Evolutionary conservation across 345 rosid genomes (phyloP).

Genomic region (Erucastrum elatum): DNA sequence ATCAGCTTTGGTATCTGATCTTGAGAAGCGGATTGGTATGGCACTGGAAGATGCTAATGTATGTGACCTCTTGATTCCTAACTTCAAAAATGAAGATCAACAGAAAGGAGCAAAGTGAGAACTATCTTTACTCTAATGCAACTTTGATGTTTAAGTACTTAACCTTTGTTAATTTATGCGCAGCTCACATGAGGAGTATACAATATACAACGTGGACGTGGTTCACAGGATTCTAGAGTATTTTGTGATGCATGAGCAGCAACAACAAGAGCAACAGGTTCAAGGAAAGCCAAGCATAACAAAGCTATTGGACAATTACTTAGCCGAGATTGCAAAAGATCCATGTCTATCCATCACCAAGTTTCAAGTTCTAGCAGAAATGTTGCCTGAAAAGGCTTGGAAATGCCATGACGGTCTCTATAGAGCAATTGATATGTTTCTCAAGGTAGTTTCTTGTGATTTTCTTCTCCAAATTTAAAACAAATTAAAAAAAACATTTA

Average conservation of each 20-base stretch:
- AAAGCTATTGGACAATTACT: slow-evolving; percentile 74
- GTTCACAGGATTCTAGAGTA: slow-evolving; percentile 76
- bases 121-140: not conserved
- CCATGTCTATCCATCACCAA: slow-evolving; percentile 69
- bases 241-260: slow-evolving; percentile 77
- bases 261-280: slow-evolving; percentile 52
- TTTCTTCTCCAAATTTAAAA: not conserved
- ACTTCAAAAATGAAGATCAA: slow-evolving; percentile 56
- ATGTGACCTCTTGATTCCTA: slow-evolving; percentile 77
- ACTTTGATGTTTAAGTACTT: not conserved
- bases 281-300: slow-evolving; percentile 58
- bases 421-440: slow-evolving; percentile 88
- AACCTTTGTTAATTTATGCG: not conserved
- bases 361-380: slow-evolving; percentile 81
- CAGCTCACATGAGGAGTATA: slow-evolving; percentile 56
- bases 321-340: slow-evolving; percentile 77
- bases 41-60: slow-evolving; percentile 64
- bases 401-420: slow-evolving; percentile 84
- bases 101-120: slow-evolving; percentile 52
- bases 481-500: not conserved
- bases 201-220: slow-evolving; percentile 62
- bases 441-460: slow-evolving; percentile 56
- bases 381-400: slow-evolving; percentile 64
- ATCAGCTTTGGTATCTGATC: slow-evolving; percentile 72
- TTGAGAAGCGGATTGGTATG: slow-evolving; percentile 70